These are phyloP conservation scores for Trichoderma sp. DNA, from an alignment of 2,329 filamentous ascomycete genomes.

Conservation along the genomic window DNA sequence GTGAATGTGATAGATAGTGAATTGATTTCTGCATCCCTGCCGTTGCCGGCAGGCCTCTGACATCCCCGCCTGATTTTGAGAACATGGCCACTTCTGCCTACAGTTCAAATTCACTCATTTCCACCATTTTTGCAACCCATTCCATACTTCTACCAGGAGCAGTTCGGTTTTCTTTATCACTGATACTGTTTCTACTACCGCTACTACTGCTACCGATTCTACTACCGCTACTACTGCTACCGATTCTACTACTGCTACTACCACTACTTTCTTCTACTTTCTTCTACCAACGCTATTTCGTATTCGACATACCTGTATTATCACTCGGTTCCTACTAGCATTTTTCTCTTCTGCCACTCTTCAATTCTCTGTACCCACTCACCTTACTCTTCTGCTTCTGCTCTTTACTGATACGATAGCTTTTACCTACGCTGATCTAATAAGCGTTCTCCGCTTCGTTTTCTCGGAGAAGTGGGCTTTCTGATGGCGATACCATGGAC, in stretches of 20 bases:
- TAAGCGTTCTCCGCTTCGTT: too few relatives aligned
- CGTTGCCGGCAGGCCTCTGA: not conserved
- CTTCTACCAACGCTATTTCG: not conserved
- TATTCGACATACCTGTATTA: too few relatives aligned
- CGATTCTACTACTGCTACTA: too few relatives aligned
- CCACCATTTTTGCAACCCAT: not conserved
- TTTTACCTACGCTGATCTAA: too few relatives aligned
- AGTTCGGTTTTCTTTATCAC: not conserved
- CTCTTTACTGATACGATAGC: not conserved
- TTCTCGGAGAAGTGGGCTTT: too few relatives aligned
- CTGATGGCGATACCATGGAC: conserved; percentile 6
- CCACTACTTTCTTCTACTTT: not conserved
- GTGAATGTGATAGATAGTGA: not conserved
- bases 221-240: not conserved
- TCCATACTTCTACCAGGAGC: not conserved
- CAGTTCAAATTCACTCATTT: not conserved
- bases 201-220: not conserved
- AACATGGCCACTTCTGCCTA: not conserved
- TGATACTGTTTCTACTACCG: not conserved
- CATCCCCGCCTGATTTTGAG: not conserved
- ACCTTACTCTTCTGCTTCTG: not conserved
- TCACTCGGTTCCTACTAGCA: too few relatives aligned
- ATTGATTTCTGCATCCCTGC: not conserved
- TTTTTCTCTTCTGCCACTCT: too few relatives aligned
- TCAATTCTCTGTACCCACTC: not conserved